Evolutionary conservation across 768 basidiomycete species (phyloP), one percentile per base, ranked within the genome.

Genomic region (Collybia nuda): DNA sequence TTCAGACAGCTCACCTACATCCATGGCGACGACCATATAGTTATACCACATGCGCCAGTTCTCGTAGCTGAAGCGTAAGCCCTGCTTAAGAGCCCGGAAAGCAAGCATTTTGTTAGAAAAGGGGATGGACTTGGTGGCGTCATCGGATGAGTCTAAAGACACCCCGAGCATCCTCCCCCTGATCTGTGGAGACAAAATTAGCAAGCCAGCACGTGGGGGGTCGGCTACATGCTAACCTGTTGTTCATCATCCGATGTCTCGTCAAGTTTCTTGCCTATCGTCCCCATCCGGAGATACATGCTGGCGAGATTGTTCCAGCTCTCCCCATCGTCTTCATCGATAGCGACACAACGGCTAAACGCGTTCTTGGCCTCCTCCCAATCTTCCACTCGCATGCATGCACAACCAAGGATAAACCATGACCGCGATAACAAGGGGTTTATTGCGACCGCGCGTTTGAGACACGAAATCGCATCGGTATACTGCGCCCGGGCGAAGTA

Each of bases 11-110:
- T 98, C 94, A 6, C 95, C 96, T 17, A 98, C 89, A 57, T 98
- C 93, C 67, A 97, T 76, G 3, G 91, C 80, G 22, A 98, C 86
- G 61, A 97, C 75, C 87, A 92, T 94, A 74, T 94, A 98, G 74
- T 99, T 99, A 53, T 79, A 78, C 97, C 97, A 99, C 90, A 99
- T 95, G 17, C 93, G 82, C 95, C 96, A 98, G 62, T 93, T 95
- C 22, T 91, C 86, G 65, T 93, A 90, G 43, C 82, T 81, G 66
- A 80, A 82, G 58, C 85, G 86, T 53, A 98, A 78, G 1, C 97
- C 95, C 53, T 92, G 90, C 56, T 89, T 87, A 22, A 99, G 85
- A 2, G 97, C 96, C 15, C 86, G 87, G 77, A 92, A 97, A 1
- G 97, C 97, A 38, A 93, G 80, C 40, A 86, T 73, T 65, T 93